These are phyloP conservation scores for Capsicum rhomboideum DNA, from an alignment of 257 asterid species.

Conservation along the genomic window DNA sequence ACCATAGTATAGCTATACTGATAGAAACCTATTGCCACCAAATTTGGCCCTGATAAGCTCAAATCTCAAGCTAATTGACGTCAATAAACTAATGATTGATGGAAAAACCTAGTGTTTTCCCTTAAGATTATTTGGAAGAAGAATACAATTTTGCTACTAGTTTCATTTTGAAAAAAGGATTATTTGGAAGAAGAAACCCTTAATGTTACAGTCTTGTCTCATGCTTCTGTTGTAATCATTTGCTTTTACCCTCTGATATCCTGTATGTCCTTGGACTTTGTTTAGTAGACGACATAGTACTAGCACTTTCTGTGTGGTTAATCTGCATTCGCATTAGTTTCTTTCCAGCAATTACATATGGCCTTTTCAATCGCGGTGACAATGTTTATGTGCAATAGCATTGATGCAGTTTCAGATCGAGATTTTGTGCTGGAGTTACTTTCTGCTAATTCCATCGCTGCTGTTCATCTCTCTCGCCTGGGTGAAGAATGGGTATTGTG, in stretches of 20 bases:
- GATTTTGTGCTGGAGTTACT: conserved; percentile 94
- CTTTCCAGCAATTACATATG: neutral
- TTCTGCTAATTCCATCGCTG: conserved; percentile 76
- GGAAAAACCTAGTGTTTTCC: neutral
- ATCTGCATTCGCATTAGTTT: neutral
- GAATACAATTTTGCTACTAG: neutral
- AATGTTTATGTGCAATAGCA: conserved; percentile 52
- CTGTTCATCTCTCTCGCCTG: conserved; percentile 91
- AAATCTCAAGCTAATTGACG: neutral
- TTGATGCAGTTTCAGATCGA: conserved; percentile 99
- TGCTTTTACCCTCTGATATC: neutral
- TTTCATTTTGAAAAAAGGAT: neutral
- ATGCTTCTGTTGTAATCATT: neutral
- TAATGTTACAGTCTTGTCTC: neutral
- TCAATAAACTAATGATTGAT: neutral
- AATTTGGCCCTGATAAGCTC: neutral
- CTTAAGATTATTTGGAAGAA: neutral
- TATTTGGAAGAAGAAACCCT: neutral
- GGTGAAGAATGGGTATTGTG: conserved; percentile 99
- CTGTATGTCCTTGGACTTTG: neutral
- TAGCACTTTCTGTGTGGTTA: neutral
- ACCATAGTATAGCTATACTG: neutral
- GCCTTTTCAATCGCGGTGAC: conserved; percentile 13
- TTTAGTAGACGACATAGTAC: neutral
- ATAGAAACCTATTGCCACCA: neutral